Percentiles rank a stretch among this genome's conserved stretches.
Evolutionary conservation across 2,329 filamentous ascomycete species (phyloP).

Genomic region (Ascochyta clinopodiicola): DNA sequence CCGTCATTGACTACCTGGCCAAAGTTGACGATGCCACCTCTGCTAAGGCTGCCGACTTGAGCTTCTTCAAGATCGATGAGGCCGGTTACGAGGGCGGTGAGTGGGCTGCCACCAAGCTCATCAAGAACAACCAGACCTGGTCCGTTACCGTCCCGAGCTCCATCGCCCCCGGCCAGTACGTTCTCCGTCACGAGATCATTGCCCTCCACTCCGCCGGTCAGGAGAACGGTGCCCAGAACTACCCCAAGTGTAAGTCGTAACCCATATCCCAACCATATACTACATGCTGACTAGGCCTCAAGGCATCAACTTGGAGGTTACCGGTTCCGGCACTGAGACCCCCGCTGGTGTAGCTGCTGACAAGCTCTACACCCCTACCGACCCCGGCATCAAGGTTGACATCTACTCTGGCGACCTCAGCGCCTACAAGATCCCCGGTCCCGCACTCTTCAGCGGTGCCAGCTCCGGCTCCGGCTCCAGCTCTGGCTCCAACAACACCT

Average conservation of each 20-base stretch:
- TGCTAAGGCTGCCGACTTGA: constrained; percentile 60
- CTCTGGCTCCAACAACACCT: constrained; percentile 13
- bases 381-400: constrained; percentile 66
- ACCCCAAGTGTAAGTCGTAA: constrained; percentile 50
- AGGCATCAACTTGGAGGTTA: constrained; percentile 61
- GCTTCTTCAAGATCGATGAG: constrained; percentile 70
- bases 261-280: constrained; percentile 36
- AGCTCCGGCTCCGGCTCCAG: constrained; percentile 18
- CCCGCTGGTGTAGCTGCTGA: constrained; percentile 55
- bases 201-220: constrained; percentile 63
- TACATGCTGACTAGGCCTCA: not conserved
- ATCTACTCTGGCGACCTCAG: constrained; percentile 58
- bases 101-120: constrained; percentile 64
- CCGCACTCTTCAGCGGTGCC: constrained; percentile 45
- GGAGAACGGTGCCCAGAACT: constrained; percentile 54
- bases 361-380: constrained; percentile 63
- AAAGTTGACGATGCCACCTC: constrained; percentile 61
- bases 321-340: constrained; percentile 58
- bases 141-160: constrained; percentile 59
- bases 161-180: constrained; percentile 63
- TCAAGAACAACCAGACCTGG: constrained; percentile 57
- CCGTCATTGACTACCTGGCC: constrained; percentile 70
- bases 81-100: constrained; percentile 58
- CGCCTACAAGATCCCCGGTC: constrained; percentile 60
- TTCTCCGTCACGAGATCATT: constrained; percentile 66